Evolutionary conservation across 2,329 filamentous ascomycete genomes (phyloP).

Genomic region (Sporothrix phasma): DNA sequence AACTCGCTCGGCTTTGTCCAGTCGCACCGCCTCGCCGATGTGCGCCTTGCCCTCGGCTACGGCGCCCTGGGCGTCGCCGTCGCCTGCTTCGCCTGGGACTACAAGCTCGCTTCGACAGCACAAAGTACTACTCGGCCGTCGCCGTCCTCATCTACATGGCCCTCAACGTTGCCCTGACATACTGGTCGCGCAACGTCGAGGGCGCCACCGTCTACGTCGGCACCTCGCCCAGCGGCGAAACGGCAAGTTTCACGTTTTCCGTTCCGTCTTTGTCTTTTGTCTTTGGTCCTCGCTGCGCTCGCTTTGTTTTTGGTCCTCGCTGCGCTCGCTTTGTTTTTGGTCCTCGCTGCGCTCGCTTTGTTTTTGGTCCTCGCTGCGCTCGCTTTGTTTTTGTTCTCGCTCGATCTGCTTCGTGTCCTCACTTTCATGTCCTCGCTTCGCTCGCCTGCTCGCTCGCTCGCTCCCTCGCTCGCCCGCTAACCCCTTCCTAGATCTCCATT

Average conservation of each 20-base stretch:
- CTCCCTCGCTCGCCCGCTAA: neutral
- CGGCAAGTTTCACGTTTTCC: too few relatives aligned
- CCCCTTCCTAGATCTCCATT: slow-evolving; percentile 53
- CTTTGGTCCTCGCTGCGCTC: slow-evolving; percentile 1
- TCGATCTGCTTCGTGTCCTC: too few relatives aligned
- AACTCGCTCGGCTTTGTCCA: slow-evolving; percentile 78
- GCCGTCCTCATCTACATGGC: slow-evolving; percentile 73
- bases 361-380: neutral
- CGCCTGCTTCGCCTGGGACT: slow-evolving; percentile 84
- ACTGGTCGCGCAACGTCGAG: slow-evolving; percentile 80
- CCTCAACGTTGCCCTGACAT: slow-evolving; percentile 67
- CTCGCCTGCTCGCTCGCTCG: neutral
- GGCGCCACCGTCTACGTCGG: slow-evolving; percentile 74
- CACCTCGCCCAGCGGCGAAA: slow-evolving; percentile 46
- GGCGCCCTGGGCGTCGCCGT: slow-evolving; percentile 68
- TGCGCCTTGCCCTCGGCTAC: slow-evolving; percentile 78
- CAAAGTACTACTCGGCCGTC: slow-evolving; percentile 67
- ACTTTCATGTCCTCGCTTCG: neutral
- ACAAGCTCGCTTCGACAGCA: slow-evolving; percentile 77
- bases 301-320: neutral
- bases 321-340: neutral
- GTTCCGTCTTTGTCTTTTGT: neutral
- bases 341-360: neutral
- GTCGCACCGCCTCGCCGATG: slow-evolving; percentile 68
- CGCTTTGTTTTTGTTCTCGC: too few relatives aligned